Conservation (phyloP, 768 basidiomycete genomes). For the Amyloporia xantha region DNA sequence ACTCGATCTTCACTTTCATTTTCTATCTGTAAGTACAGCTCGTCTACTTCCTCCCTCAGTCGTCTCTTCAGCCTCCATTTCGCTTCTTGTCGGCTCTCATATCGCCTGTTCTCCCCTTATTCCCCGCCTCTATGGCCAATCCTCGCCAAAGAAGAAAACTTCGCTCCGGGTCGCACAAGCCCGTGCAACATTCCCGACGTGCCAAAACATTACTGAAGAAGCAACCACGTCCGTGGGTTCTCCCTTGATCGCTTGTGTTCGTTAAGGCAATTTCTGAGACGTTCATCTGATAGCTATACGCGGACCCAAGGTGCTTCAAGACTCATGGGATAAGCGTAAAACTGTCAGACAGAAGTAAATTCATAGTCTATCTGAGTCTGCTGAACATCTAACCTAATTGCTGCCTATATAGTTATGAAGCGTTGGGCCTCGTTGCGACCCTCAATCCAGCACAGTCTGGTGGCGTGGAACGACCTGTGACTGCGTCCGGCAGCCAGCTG, state of each 20-base stretch:
- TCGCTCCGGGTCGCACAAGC: constrained; percentile 67
- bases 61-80: not conserved
- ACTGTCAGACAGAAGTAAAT: constrained; percentile 91
- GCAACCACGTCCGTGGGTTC: constrained; percentile 53
- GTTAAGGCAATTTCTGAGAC: not conserved
- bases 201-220: constrained; percentile 76
- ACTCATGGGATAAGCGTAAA: constrained; percentile 82
- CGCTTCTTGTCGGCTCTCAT: not conserved
- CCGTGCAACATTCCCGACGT: constrained; percentile 67
- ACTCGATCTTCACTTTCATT: too few relatives aligned
- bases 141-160: constrained; percentile 88
- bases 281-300: constrained; percentile 49
- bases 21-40: too few relatives aligned
- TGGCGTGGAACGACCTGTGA: constrained; percentile 46
- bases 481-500: not conserved
- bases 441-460: constrained; percentile 65
- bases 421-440: constrained; percentile 65
- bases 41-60: too few relatives aligned
- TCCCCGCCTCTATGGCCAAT: constrained; percentile 63
- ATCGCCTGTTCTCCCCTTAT: not conserved
- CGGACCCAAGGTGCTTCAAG: constrained; percentile 74
- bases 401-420: constrained; percentile 51
- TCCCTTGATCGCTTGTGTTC: not conserved
- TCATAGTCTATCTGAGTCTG: not conserved
- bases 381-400: constrained; percentile 6